phyloP scores from a whole-genome alignment of 352 stramenopile genomes.

The Pythium pectinolyticum region DNA sequence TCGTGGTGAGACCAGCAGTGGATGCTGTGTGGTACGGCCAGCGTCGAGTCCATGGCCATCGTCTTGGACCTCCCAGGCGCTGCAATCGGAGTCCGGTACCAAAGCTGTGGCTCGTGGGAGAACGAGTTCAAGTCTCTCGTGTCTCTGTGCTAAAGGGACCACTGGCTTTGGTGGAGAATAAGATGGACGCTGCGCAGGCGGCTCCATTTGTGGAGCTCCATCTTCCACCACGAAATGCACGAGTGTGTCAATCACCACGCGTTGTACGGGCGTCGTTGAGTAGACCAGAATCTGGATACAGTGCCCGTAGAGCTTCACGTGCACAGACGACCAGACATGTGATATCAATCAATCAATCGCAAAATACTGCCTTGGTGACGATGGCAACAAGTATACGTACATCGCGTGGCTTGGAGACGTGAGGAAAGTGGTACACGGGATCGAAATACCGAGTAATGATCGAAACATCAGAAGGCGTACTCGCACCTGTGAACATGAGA shows the following conservation, averaged over 20 bases:
- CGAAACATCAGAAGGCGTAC: slow-evolving; percentile 13
- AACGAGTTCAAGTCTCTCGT: slow-evolving; percentile 4
- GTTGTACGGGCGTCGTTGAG: slow-evolving; percentile 37
- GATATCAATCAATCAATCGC: too few species aligned
- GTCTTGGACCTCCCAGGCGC: slow-evolving; percentile 15
- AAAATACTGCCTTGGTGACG: too few species aligned
- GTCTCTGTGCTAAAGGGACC: not conserved
- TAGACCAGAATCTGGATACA: slow-evolving; percentile 47
- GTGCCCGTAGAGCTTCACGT: slow-evolving; percentile 48
- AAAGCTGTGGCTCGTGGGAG: not conserved
- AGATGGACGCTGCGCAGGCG: not conserved
- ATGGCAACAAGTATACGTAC: too few species aligned
- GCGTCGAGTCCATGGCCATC: not conserved
- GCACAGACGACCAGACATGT: not conserved
- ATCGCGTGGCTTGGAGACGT: slow-evolving; percentile 40
- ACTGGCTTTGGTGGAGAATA: not conserved
- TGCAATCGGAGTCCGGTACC: slow-evolving; percentile 5
- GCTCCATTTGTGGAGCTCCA: not conserved
- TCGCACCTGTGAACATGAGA: slow-evolving; percentile 35
- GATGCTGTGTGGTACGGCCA: not conserved
- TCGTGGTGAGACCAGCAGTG: slow-evolving; percentile 3
- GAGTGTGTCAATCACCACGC: slow-evolving; percentile 55
- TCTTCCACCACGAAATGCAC: slow-evolving; percentile 40
- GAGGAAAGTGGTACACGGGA: slow-evolving; percentile 43
- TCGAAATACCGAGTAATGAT: slow-evolving; percentile 37